Evolutionary conservation across 805 yeast genomes (phyloP), one percentile per base, ranked within the genome.

Genomic region (Nakazawaea molendinolei): DNA sequence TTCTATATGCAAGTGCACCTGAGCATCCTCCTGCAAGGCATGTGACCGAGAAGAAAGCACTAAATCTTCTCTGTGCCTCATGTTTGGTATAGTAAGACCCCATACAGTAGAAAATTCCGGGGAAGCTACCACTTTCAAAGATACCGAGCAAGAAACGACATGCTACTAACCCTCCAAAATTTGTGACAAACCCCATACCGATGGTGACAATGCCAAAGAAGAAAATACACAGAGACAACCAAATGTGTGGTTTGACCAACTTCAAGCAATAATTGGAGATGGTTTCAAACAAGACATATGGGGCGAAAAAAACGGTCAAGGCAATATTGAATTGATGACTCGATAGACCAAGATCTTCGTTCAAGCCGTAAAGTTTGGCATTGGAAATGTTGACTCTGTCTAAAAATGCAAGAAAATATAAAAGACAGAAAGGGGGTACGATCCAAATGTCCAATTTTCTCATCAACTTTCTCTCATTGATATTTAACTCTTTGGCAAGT

Each of bases 371-470:
- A 38, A 79, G 71, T 41, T 76, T 76, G 6, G 95, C 94, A 56
- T 85, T 84, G 21, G 89, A 76, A 43, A 85, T 81, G 54, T 85
- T 85, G 40, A 84, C 89, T 55, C 94, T 67, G 54, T 85, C 94
- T 50, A 85, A 60, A 51, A 84, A 85, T 1, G 90, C 79, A 43
- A 84, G 67, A 55, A 85, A 74, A 50, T 85, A 85, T 30, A 85
- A 63, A 20, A 83, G 49, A 50, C 86, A 75, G 45, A 85, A 79
- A n/a, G 86, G 77, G 4, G 89, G 86, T 20, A 83, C 78, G 26
- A 84, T 77, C 42, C 84, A 73, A 1, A 74, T 36, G 49, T 83
- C 90, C 22, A 79, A 63, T 48, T 80, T 82, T 67, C 74, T 61
- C 74, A 74, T 71, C 19, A 83, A 57, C 45, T 61, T 67, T 29